Base-by-base conservation (phyloP, 148 eudicot genomes). In the Nepenthes mirabilis region DNA sequence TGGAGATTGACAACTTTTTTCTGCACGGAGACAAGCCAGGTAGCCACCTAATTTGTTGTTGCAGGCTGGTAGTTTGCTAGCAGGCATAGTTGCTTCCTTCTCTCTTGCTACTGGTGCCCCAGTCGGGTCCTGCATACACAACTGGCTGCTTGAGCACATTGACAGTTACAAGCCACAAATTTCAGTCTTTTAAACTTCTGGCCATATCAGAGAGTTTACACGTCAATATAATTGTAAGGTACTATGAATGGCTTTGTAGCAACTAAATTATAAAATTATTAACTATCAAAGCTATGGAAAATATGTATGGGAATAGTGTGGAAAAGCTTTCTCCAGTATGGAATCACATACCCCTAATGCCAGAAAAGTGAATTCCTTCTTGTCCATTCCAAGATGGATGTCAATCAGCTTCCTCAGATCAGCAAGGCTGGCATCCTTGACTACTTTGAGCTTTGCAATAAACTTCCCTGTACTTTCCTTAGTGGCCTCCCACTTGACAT, bases 401-500 rank as follows among this genome's bases (percentile, higher is more conserved):
- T 91, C 95, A 2, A 91, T 83, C 62, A 85, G 80, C 73, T 91
- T 91, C 71, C 97, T 59, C 58, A 91, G 68, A 69, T 91, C 97
- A 60, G 93, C 86, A 47, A 91, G 85, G 57, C 77, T 84, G 2
- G 91, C 83, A 65, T 84, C 91, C 33, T 84, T 81, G 32, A 49
- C 77, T 61, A 84, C 72, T 73, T 83, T 89, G n/a, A 89, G 66
- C 34, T 74, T 86, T 35, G 77, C 73, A 56, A 90, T 81, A 36
- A 79, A 65, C 52, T 90, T 85, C 8, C 91, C 95, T 1, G 75
- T 72, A 65, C 82, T 77, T 32, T 83, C 95, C 74, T 79, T 83
- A 34, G 95, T 82, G 11, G 80, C 91, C 64, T 91, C 97, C 97
- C 97, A 90, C 70, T 90, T 90, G 35, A 87, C 91, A 62, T 77